Base-by-base conservation (phyloP, 2,329 filamentous ascomycete species). In the Acrocalymma vagum region DNA sequence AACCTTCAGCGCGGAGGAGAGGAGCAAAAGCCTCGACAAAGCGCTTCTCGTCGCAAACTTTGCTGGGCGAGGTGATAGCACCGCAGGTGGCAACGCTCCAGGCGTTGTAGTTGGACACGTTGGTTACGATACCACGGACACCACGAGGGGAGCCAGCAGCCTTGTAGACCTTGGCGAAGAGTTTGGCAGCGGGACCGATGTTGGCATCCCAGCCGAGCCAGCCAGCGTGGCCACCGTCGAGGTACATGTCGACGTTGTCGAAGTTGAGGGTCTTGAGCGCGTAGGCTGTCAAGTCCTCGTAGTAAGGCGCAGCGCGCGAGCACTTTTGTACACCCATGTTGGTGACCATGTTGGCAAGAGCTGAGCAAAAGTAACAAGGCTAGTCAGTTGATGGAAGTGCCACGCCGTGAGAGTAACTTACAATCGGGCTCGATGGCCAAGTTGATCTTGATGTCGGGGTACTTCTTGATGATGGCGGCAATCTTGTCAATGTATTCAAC, bases 121-220 rank as follows among this genome's bases (percentile, higher is more conserved):
- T 83, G 22, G 78, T 82, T 10, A 75, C 78, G 11, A 82, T 71
- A 37, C 80, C 78, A 45, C 79, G 75, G 14, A 82, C 69, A 9
- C 68, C 62, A 9, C 70, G 67, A 4, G 78, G 78, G 3, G 66
- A 72, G 1, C 71, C 70, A 13, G 77, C 78, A 21, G 66, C 67
- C 29, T 68, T 73, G 60, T 78, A 81, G 1, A 81, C 61, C 16
- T 69, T 29, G 3, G 67, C 75, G 56, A 73, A 80, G 11, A 80
- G 65, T 24, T 72, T 54, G 8, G 78, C 78, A 2, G 78, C 75
- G 5, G 78, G 78, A 5, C 53, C 51, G 29, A 82, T 75, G 68
- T 85, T 85, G 45, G 79, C 81, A 13, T 76, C 63, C 82, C 82
- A 85, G 56, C 82, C 82, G 28, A 85, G 74, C 83, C 83, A 86